Evolutionary conservation across 139 green algal species (phyloP), one percentile per base, ranked within the genome.

Genomic region (Axilococcus clingmanii): DNA sequence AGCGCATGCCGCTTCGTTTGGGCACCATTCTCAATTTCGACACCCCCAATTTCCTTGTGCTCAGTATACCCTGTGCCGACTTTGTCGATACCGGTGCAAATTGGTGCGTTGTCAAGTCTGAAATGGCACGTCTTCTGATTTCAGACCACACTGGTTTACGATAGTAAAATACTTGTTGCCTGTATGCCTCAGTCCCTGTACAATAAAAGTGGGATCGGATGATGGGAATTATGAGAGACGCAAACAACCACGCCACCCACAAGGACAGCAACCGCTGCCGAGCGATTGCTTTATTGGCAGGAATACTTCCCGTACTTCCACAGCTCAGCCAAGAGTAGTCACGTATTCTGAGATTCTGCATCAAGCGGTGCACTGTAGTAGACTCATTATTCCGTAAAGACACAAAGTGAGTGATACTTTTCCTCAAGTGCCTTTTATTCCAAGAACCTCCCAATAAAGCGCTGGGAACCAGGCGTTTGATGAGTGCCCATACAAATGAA

Each of bases 171-270:
- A 95, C 79, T 38, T 74, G 30, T 37, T 86, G 71, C 23, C 74
- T 66, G 62, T 85, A 79, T 5, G 75, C 59, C 63, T 96, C 82
- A 24, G 63, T 83, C 61, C 96, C 88, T 0, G 88, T 96, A 49
- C 76, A 55, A 51, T 94, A 96, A 53, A 96, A 96, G 72, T 82
- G 68, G 7, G 77, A 56, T 1, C 88, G 57, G 40, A 96, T 57
- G 41, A 96, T 72, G 28, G 88, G 88, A 32, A 83, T 42, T 43
- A 87, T 63, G 15, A 83, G 55, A 35, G 90, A 35, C 7, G 65
- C 49, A 11, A 95, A 57, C 35, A 95, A 52, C 81, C 81, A 96
- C 27, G 55, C 58, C 9, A 85, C 36, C 86, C 86, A 94, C 5
- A 66, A 52, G 4, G 24, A 34, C 48, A 84, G 59, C 51, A 50